Evolutionary conservation across 2,329 filamentous ascomycete species (phyloP).

Genomic region (Monilinia polystroma): DNA sequence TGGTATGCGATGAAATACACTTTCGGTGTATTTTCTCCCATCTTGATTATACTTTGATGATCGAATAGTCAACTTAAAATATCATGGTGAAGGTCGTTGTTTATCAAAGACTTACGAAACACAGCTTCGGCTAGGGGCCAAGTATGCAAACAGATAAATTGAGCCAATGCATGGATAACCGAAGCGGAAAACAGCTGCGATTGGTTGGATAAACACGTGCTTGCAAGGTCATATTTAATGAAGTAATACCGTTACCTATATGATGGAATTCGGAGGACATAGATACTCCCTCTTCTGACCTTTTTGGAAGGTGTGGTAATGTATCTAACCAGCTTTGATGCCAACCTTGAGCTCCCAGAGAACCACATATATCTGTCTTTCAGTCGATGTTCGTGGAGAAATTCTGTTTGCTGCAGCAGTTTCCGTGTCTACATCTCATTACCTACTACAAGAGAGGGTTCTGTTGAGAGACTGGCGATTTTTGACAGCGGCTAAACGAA

Average conservation of each 20-base stretch:
- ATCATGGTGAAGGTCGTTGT: not conserved
- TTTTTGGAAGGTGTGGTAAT: not conserved
- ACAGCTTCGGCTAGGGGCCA: no score
- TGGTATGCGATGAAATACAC: slow-evolving; percentile 6
- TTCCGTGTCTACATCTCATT: not conserved
- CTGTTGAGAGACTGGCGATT: not conserved
- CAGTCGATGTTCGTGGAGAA: not conserved
- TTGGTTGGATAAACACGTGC: slow-evolving; percentile 11
- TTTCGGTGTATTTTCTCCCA: not conserved
- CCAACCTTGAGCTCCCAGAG: not conserved
- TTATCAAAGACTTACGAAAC: not conserved
- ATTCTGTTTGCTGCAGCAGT: not conserved
- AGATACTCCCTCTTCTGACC: not conserved
- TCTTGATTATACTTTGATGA: no score
- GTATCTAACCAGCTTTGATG: not conserved
- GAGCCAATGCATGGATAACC: not conserved
- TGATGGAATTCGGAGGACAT: not conserved
- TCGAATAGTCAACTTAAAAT: not conserved
- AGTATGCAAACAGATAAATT: no score
- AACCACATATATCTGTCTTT: no score
- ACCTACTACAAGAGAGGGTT: not conserved
- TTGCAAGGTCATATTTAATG: not conserved
- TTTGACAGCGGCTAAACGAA: not conserved
- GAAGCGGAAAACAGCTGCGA: not conserved
- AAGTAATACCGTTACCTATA: not conserved